A percentile compares a stretch with the other conserved stretches of the same genome.
Conservation (phyloP, 2,329 filamentous ascomycete species). For the Cercospora citrullina region DNA sequence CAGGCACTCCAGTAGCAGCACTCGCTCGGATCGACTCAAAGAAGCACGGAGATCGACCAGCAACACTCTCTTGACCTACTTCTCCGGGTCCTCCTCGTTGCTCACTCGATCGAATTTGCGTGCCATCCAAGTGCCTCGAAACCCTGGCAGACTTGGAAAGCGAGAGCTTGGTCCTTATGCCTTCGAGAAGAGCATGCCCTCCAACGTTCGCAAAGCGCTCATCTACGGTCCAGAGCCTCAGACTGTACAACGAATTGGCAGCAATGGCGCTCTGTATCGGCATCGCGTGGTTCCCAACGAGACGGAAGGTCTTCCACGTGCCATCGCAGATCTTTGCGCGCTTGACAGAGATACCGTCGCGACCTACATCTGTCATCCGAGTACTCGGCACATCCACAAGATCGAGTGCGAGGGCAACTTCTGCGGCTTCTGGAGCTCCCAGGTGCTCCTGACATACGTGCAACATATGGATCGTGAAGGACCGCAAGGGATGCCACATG, state of each 20-base stretch:
- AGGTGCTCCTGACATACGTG: slow-evolving; percentile 83
- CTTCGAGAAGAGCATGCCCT: slow-evolving; percentile 50
- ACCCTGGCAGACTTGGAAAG: slow-evolving; percentile 37
- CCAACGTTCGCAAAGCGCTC: slow-evolving; percentile 45
- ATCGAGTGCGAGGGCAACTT: slow-evolving; percentile 82
- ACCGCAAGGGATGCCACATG: slow-evolving; percentile 61
- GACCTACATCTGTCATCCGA: slow-evolving; percentile 77
- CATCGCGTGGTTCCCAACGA: slow-evolving; percentile 48
- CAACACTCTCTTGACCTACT: slow-evolving; percentile 20
- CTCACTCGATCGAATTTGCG: slow-evolving; percentile 17
- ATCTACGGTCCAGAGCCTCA: slow-evolving; percentile 44
- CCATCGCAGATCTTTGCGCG: slow-evolving; percentile 53
- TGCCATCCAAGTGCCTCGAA: slow-evolving; percentile 15
- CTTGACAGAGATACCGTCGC: slow-evolving; percentile 64
- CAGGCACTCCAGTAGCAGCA: neutral
- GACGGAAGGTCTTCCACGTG: slow-evolving; percentile 46
- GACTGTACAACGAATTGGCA: slow-evolving; percentile 44
- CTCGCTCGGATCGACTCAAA: neutral
- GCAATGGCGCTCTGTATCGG: slow-evolving; percentile 45
- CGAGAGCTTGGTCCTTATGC: slow-evolving; percentile 51
- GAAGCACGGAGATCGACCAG: neutral
- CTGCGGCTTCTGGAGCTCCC: slow-evolving; percentile 93
- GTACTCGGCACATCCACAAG: slow-evolving; percentile 78
- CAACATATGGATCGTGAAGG: slow-evolving; percentile 36
- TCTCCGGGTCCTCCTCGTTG: slow-evolving; percentile 20